Evolutionary conservation across 495 filamentous ascomycete species (phyloP), one percentile per base, ranked within the genome.

Genomic region (Penicillium antarcticum): DNA sequence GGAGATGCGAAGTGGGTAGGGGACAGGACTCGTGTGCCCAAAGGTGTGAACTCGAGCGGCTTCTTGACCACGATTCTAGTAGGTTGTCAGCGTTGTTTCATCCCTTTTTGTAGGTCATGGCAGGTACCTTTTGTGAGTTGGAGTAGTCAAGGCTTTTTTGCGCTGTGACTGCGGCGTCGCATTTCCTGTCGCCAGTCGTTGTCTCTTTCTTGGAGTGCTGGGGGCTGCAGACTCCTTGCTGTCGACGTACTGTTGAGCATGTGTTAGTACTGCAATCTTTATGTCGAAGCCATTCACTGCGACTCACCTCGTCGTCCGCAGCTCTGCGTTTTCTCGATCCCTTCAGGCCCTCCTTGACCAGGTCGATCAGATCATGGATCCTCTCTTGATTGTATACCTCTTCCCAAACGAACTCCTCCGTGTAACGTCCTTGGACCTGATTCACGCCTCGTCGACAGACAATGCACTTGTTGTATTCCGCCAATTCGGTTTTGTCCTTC

Each of bases 361-460:
- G 66, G 19, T 84, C 76, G 36, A 85, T 77, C 26, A 98, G 70
- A 0, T 69, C 59, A 12, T 57, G 94, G 71, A 67, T 90, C 79
- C 42, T 82, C 19, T 79, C 70, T 17, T 86, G 83, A 4, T 76
- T 73, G 56, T 88, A 95, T 10, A 94, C 71, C 29, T 95, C 79
- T 60, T 96, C 91, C 94, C 94, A 99, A 5, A 81, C 53, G 52
- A 97, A 96, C 60, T 97, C 95, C 4, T 91, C 83, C 0, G 94
- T 97, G 63, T 97, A 99, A 31, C 86, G 89, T 24, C 89, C 85
- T 24, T 91, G 95, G 29, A 88, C 72, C 4, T 89, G 87, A 62
- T 91, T 95, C 55, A 90, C 92, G 4, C 90, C 95, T 63, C 92
- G 76, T 23, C 92, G 84, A 64, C 94, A 97, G 42, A 97, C 73